A percentile compares a stretch with the other conserved stretches of the same genome.
Evolutionary conservation across 495 filamentous ascomycete genomes (phyloP).

Genomic region (Daldinia caldariorum): DNA sequence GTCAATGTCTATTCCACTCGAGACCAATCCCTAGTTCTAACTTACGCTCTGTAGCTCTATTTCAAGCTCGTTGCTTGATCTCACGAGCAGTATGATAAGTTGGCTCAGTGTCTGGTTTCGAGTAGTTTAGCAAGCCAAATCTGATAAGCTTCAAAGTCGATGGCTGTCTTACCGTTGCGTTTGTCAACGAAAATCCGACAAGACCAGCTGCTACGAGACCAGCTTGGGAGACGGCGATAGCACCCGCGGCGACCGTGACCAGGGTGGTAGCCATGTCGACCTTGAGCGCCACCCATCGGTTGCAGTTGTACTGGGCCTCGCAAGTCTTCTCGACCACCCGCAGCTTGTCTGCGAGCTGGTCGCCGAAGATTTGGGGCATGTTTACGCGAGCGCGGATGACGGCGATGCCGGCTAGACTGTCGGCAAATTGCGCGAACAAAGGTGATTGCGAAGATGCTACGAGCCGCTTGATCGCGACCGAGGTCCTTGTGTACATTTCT

Average conservation of each 20-base stretch:
- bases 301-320: conserved; percentile 60
- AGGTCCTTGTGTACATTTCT: conserved; percentile 61
- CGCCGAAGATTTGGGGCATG: conserved; percentile 57
- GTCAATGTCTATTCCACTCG: neutral
- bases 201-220: conserved; percentile 56
- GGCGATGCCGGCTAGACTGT: conserved; percentile 58
- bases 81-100: conserved; percentile 57
- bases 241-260: conserved; percentile 57
- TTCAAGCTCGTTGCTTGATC: conserved; percentile 60
- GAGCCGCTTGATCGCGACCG: conserved; percentile 57
- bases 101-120: conserved; percentile 50
- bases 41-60: conserved; percentile 59
- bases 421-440: conserved; percentile 61
- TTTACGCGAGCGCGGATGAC: conserved; percentile 59
- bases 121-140: conserved; percentile 15
- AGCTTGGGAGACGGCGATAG: conserved; percentile 56
- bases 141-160: neutral
- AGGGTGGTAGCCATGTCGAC: conserved; percentile 60
- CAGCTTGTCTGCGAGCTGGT: conserved; percentile 55
- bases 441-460: conserved; percentile 59
- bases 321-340: conserved; percentile 51
- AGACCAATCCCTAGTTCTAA: neutral
- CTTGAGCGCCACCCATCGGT: conserved; percentile 61
- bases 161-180: conserved; percentile 51
- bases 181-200: conserved; percentile 61